Evolutionary conservation across 768 basidiomycete genomes (phyloP).

Genomic region (Boletus subcaerulescens): DNA sequence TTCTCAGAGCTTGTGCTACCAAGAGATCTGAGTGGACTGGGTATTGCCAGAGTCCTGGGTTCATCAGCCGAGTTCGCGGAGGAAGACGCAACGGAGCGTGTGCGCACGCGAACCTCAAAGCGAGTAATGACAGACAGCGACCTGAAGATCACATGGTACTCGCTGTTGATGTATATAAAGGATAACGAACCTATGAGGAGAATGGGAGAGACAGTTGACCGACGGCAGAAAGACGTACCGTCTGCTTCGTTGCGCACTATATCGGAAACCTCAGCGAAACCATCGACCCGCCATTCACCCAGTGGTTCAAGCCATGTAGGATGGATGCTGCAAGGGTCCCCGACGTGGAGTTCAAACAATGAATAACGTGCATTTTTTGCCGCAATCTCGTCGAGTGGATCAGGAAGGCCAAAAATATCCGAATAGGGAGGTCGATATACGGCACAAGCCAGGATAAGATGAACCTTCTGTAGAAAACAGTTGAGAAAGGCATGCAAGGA

Average conservation of each 20-base stretch:
- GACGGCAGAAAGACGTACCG: slow-evolving; percentile 35
- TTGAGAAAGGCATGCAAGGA: neutral
- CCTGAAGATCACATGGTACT: slow-evolving; percentile 45
- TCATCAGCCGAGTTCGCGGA: slow-evolving; percentile 24
- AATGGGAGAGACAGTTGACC: slow-evolving; percentile 8
- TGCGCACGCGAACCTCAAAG: slow-evolving; percentile 12
- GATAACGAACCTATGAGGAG: slow-evolving; percentile 20
- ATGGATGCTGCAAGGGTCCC: slow-evolving; percentile 15
- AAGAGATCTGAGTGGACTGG: slow-evolving; percentile 63
- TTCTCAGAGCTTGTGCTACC: slow-evolving; percentile 50
- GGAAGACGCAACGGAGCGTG: slow-evolving; percentile 17
- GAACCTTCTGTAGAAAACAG: slow-evolving; percentile 10
- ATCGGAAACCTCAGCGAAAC: slow-evolving; percentile 43
- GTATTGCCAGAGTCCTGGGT: slow-evolving; percentile 40
- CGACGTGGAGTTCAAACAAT: slow-evolving; percentile 27
- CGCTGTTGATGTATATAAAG: slow-evolving; percentile 38
- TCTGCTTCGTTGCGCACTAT: slow-evolving; percentile 44
- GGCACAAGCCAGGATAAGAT: slow-evolving; percentile 47
- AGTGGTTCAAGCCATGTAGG: slow-evolving; percentile 40
- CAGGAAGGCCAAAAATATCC: slow-evolving; percentile 20
- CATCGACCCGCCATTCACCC: slow-evolving; percentile 55
- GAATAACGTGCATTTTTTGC: slow-evolving; percentile 14
- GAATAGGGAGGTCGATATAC: slow-evolving; percentile 24
- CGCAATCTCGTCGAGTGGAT: slow-evolving; percentile 9
- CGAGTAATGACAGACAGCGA: slow-evolving; percentile 34